Conservation (phyloP, 371 early-diverging fungal genomes). For the Capillidium heterosporum region DNA sequence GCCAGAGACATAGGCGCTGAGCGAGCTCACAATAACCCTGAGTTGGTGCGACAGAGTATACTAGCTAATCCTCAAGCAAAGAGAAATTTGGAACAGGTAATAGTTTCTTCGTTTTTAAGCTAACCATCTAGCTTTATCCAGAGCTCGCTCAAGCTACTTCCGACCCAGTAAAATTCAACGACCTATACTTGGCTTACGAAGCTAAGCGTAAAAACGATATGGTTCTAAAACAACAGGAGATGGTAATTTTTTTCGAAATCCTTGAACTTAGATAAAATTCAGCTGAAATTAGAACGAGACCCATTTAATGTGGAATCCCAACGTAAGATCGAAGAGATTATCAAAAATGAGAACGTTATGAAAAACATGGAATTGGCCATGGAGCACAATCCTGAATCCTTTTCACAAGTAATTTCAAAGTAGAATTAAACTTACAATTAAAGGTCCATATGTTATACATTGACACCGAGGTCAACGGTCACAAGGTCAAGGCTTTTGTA, state of each 20-base stretch:
- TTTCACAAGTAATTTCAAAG: conserved; percentile 36
- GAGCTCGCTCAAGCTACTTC: conserved; percentile 46
- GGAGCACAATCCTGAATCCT: conserved; percentile 90
- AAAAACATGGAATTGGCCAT: conserved; percentile 78
- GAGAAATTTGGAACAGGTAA: conserved; percentile 38
- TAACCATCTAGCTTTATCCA: conserved; percentile 32
- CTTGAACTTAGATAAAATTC: neutral
- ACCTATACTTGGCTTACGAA: conserved; percentile 43
- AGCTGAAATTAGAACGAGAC: conserved; percentile 38
- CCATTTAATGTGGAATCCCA: conserved; percentile 85
- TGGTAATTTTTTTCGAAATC: conserved; percentile 15
- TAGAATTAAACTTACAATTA: conserved; percentile 2
- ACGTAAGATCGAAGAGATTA: conserved; percentile 74
- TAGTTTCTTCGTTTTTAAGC: conserved; percentile 2
- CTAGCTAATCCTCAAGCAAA: conserved; percentile 41
- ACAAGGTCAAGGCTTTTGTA: conserved; percentile 79
- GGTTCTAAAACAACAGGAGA: conserved; percentile 23
- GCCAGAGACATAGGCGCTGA: neutral
- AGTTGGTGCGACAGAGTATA: conserved; percentile 56
- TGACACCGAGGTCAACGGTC: conserved; percentile 69
- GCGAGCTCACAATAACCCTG: conserved; percentile 10
- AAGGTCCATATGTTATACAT: conserved; percentile 82
- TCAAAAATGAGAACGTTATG: conserved; percentile 67
- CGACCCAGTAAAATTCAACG: conserved; percentile 40
- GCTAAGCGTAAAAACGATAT: conserved; percentile 34